These are phyloP conservation scores for Linderina pennispora DNA, from an alignment of 192 early-diverging fungal species.

Conservation along the genomic window DNA sequence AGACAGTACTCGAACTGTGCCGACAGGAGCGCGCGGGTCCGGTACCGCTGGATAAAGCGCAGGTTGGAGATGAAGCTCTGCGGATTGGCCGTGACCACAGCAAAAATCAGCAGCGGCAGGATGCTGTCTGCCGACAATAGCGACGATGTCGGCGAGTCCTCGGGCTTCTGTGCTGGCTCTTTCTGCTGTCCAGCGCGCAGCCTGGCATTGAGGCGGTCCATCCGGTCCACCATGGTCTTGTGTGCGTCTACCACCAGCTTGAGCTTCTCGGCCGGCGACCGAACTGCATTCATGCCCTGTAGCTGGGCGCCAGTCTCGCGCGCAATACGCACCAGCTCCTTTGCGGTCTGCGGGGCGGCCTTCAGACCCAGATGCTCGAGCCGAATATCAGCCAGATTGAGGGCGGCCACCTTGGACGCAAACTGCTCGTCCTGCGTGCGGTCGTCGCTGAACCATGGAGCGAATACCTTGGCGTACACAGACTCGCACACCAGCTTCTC, in stretches of 20 bases:
- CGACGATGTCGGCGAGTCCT: neutral
- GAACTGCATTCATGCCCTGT: slow-evolving; percentile 17
- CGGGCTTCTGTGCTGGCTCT: neutral
- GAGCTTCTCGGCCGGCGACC: slow-evolving; percentile 42
- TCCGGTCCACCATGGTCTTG: slow-evolving; percentile 31
- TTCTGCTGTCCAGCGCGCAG: neutral
- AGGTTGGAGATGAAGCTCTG: slow-evolving; percentile 64
- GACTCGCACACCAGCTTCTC: slow-evolving; percentile 32
- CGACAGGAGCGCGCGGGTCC: slow-evolving; percentile 25
- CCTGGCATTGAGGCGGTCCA: slow-evolving; percentile 22
- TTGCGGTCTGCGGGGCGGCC: neutral
- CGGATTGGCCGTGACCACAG: slow-evolving; percentile 62
- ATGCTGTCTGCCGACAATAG: slow-evolving; percentile 54
- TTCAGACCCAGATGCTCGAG: slow-evolving; percentile 56
- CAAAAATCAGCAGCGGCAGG: slow-evolving; percentile 62
- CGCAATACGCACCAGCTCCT: slow-evolving; percentile 22
- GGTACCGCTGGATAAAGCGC: slow-evolving; percentile 48
- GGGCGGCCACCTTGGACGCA: slow-evolving; percentile 59
- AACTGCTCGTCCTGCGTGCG: slow-evolving; percentile 54
- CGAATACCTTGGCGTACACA: slow-evolving; percentile 29
- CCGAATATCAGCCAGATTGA: slow-evolving; percentile 56
- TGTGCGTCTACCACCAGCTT: slow-evolving; percentile 41
- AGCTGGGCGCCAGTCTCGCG: slow-evolving; percentile 23
- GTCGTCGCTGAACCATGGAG: slow-evolving; percentile 47
- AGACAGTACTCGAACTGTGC: slow-evolving; percentile 45